Evolutionary conservation across 768 basidiomycete species (phyloP).

Genomic region (Mycena galopus): DNA sequence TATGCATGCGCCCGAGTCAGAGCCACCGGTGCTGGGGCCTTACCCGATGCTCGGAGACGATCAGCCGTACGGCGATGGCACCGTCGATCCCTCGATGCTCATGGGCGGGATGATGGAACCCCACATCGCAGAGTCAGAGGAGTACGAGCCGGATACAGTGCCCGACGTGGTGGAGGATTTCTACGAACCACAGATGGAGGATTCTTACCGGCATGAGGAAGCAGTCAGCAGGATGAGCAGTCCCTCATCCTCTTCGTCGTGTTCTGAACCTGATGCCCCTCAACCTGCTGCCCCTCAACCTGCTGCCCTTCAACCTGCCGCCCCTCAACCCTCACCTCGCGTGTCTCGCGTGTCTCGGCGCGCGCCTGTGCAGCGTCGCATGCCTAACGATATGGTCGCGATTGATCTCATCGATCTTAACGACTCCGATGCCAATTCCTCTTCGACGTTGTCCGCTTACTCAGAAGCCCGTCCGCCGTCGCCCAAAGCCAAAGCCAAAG

Average conservation of each 20-base stretch:
- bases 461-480: neutral
- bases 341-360: neutral
- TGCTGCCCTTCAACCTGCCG: neutral
- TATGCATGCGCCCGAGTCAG: neutral
- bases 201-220: neutral
- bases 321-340: neutral
- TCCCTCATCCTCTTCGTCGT: neutral
- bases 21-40: neutral
- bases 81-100: constrained; percentile 27
- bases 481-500: neutral
- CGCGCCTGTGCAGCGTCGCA: neutral
- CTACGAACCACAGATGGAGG: too few relatives aligned
- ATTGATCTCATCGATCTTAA: constrained; percentile 11
- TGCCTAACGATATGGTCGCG: constrained; percentile 8
- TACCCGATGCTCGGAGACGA: neutral
- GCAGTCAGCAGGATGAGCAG: neutral
- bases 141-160: neutral
- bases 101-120: constrained; percentile 6
- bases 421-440: neutral
- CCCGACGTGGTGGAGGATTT: too few relatives aligned
- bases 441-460: neutral
- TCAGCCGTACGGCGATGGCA: constrained; percentile 25
- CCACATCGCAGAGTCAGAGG: neutral
- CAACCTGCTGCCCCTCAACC: neutral
- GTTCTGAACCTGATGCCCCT: neutral